A percentile compares a stretch with the other conserved stretches of the same genome.
Conservation (phyloP, 352 stramenopile species). For the Pythium phragmiticola region DNA sequence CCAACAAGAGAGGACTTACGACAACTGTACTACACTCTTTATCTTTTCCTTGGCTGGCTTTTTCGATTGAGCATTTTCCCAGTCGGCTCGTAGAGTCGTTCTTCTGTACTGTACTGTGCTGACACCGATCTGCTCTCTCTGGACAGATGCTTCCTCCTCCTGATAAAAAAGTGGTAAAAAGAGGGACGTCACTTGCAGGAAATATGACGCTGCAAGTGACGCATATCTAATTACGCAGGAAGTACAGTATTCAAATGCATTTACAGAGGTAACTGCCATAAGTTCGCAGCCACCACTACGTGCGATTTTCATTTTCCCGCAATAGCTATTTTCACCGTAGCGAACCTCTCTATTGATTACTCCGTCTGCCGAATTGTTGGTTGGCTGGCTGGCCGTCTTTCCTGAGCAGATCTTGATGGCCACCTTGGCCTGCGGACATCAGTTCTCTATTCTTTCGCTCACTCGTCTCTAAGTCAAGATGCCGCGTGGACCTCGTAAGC, state of each 20-base stretch:
- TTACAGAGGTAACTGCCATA: not conserved
- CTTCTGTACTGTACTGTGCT: no score
- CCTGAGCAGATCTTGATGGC: not conserved
- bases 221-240: not conserved
- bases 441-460: constrained; percentile 35
- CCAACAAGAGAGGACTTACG: no score
- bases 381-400: constrained; percentile 13
- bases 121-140: not conserved
- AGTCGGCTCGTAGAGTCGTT: no score
- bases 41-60: no score
- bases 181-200: not conserved
- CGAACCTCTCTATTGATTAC: not conserved
- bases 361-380: not conserved
- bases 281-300: not conserved
- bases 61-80: no score
- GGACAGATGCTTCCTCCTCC: not conserved
- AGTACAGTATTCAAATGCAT: not conserved
- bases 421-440: not conserved
- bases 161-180: not conserved
- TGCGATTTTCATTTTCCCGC: not conserved
- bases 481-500: constrained; percentile 85
- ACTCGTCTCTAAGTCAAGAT: constrained; percentile 34
- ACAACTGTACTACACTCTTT: no score
- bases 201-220: not conserved
- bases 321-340: not conserved